Evolutionary conservation across 2,329 filamentous ascomycete genomes (phyloP), one percentile per base, ranked within the genome.

Genomic region (Hypoxylon sp.): DNA sequence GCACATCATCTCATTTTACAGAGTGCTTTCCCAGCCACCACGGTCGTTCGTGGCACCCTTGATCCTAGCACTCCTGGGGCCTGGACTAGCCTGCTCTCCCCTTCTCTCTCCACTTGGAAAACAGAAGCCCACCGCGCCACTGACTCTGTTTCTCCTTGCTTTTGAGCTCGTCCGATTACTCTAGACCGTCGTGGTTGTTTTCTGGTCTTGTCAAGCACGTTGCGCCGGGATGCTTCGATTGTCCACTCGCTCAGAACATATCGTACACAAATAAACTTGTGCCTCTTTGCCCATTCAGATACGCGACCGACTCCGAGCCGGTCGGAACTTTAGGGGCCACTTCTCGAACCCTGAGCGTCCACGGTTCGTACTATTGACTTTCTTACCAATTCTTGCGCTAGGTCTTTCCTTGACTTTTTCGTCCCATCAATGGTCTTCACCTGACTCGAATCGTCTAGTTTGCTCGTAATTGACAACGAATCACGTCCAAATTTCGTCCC

Each of bases 1-100:
- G 63, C 67, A 67, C 63, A 69, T 69, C 63, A 69, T 63, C 58
- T 69, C 67, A 69, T 69, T 69, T 69, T 57, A 68, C 47, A 65
- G 29, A 63, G 61, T 55, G 27, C 32, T 50, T 64, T 56, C 60
- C 63, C 57, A 67, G 58, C 66, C 63, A 61, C 67, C 65, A 65
- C 55, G 16, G 50, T 56, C 54, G 30, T 34, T 64, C 56, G 16
- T 57, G 39, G 57, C 32, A 69, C 61, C 69, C 67, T 71, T 67
- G 69, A 70, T 69, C 68, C 66, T 27, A 55, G 66, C 27, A 57
- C 50, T 53, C 37, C 50, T 56, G 47, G 63, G 63, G 39, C 47
- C 62, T 64, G 62, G 67, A 53, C 56, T 60, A 45, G 56, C 32
- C 56, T 60, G 52, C 41, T 48, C 19, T 50, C 46, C 47, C 32